phyloP scores from a whole-genome alignment of 148 eudicot species.

The Rhododendron molle region DNA sequence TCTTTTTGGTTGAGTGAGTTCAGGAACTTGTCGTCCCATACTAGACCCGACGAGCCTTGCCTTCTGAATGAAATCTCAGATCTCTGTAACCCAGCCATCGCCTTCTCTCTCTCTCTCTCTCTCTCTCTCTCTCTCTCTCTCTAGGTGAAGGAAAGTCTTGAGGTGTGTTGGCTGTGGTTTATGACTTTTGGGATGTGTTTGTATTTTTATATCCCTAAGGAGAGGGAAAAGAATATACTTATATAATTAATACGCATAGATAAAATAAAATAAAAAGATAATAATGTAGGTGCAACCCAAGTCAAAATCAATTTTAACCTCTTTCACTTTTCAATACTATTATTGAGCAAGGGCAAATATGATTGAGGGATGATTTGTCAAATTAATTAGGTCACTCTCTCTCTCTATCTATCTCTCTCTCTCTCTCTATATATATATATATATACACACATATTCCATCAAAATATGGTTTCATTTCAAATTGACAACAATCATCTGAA shows the following conservation, averaged over 20 bases:
- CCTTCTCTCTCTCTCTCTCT: slow-evolving; percentile 5
- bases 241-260: background rate
- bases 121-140: slow-evolving; percentile 9
- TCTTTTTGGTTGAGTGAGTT: slow-evolving; percentile 8
- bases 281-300: background rate
- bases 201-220: background rate
- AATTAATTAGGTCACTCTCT: no score
- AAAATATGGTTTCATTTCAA: no score
- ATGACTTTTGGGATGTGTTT: background rate
- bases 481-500: no score
- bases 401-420: no score
- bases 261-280: background rate
- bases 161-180: background rate
- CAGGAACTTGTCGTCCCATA: slow-evolving; percentile 51
- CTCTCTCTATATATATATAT: no score
- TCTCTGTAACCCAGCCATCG: slow-evolving; percentile 45
- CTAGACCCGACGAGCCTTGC: slow-evolving; percentile 63
- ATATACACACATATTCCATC: background rate
- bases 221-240: background rate
- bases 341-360: no score
- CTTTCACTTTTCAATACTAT: background rate
- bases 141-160: background rate
- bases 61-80: slow-evolving; percentile 55
- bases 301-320: background rate
- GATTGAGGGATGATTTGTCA: background rate